Base-by-base conservation (phyloP, 495 filamentous ascomycete species). In the Lineolata rhizophorae region DNA sequence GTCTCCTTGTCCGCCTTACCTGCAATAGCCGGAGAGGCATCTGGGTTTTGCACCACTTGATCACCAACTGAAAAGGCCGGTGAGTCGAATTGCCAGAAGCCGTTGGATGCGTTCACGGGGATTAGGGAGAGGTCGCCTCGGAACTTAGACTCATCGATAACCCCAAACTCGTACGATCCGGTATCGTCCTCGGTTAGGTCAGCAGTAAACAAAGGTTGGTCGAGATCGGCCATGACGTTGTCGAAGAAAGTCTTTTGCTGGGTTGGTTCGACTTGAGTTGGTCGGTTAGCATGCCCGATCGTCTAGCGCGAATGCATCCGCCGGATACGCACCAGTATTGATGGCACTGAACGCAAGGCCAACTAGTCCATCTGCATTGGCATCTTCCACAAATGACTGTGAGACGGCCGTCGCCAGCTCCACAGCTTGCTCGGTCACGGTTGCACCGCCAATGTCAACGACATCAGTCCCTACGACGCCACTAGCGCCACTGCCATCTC, bases 161-260 rank as follows among this genome's bases (percentile, higher is more conserved):
- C 51, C 16, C 81, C 81, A 49, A 87, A 87, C 35, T 80, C 72
- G 47, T 83, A 91, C 36, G 64, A 61, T 27, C 81, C 78, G 4
- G 60, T 55, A 14, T 50, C 54, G 33, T 66, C 58, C 13, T 61
- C 50, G 35, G 70, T 67, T 25, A 87, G 65, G 29, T 72, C 64
- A 16, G 72, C 72, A 2, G 76, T 75, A 51, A 87, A 75, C 15
- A 87, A 50, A 3, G 78, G 76, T 41, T 65, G 52, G 22, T 67
- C 61, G 15, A 91, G 66, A 6, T 49, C 49, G 15, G 56, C 35
- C 39, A 67, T 62, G 29, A 77, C 55, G 45, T 81, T 84, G 36
- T 81, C 77, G 49, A 87, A 85, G 51, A 83, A 87, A 18, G 79
- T 87, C 44, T 69, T 68, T 46, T 81, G 72, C 39, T 56, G 57